A percentile compares a stretch with the other conserved stretches of the same genome.
These are phyloP conservation scores for Aegle marmelos DNA, from an alignment of 345 rosid species.

Conservation along the genomic window DNA sequence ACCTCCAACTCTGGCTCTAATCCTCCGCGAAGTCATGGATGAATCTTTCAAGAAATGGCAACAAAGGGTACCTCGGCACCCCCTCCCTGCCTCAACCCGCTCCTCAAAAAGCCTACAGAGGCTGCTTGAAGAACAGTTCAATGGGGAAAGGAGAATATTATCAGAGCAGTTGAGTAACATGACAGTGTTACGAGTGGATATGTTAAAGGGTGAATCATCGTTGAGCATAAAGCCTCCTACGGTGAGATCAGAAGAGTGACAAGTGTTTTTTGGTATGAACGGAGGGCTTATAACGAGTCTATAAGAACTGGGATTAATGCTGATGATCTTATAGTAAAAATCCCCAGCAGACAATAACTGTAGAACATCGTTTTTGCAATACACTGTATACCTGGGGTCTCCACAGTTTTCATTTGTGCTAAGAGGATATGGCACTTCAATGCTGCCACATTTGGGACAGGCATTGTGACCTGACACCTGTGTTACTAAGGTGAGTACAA, in stretches of 20 bases:
- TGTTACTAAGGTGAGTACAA: constrained; percentile 23
- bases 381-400: constrained; percentile 41
- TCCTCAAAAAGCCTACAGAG: constrained; percentile 51
- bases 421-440: constrained; percentile 54
- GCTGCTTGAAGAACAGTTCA: constrained; percentile 52
- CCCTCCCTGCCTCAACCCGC: constrained; percentile 19
- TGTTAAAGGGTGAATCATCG: constrained; percentile 53
- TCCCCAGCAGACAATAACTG: constrained; percentile 41
- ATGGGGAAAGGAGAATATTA: constrained; percentile 37
- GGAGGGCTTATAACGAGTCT: constrained; percentile 52
- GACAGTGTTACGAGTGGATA: constrained; percentile 54
- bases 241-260: constrained; percentile 45
- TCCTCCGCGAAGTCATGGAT: constrained; percentile 46
- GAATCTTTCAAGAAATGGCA: constrained; percentile 64
- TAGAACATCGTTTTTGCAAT: constrained; percentile 38
- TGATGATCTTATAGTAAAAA: constrained; percentile 39
- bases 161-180: constrained; percentile 55
- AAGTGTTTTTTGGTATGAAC: constrained; percentile 23
- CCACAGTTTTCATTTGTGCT: constrained; percentile 52
- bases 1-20: constrained; percentile 53
- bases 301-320: constrained; percentile 30
- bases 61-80: constrained; percentile 50
- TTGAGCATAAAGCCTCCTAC: constrained; percentile 45
- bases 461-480: constrained; percentile 23
- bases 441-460: constrained; percentile 55